Conservation (phyloP, 345 rosid species). For the Isatis tinctoria region DNA sequence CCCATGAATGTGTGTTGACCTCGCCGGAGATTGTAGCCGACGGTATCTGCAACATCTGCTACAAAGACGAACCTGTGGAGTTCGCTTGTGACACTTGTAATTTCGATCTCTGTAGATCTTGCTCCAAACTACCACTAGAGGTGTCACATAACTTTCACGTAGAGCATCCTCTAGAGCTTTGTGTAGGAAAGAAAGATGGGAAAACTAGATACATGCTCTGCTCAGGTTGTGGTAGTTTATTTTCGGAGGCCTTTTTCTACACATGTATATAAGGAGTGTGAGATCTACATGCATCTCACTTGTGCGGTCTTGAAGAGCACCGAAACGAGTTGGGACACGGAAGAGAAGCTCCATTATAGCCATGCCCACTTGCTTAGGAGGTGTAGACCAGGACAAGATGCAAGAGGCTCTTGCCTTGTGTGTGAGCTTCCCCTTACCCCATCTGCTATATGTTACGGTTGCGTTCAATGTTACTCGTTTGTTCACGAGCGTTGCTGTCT, state of each 20-base stretch:
- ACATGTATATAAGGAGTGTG: conserved; percentile 6
- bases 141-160: background rate
- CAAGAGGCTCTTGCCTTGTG: background rate
- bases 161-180: background rate
- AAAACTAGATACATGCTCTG: background rate
- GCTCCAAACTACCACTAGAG: background rate
- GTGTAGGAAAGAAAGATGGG: background rate
- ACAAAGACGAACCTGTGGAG: background rate
- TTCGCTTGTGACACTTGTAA: background rate
- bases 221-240: background rate
- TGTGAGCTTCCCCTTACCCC: conserved; percentile 2
- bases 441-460: background rate
- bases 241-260: background rate
- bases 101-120: background rate
- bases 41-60: too few species aligned
- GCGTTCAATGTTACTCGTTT: background rate
- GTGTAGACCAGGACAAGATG: background rate
- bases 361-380: background rate
- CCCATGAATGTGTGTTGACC: too few species aligned
- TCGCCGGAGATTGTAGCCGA: too few species aligned
- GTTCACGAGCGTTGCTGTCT: conserved; percentile 2
- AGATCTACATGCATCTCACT: conserved; percentile 1
- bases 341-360: background rate
- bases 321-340: background rate
- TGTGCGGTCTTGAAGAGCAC: background rate